Percentiles rank a stretch among this genome's conserved stretches.
Conservation (phyloP, 148 eudicot species). For the Chenopodium album region DNA sequence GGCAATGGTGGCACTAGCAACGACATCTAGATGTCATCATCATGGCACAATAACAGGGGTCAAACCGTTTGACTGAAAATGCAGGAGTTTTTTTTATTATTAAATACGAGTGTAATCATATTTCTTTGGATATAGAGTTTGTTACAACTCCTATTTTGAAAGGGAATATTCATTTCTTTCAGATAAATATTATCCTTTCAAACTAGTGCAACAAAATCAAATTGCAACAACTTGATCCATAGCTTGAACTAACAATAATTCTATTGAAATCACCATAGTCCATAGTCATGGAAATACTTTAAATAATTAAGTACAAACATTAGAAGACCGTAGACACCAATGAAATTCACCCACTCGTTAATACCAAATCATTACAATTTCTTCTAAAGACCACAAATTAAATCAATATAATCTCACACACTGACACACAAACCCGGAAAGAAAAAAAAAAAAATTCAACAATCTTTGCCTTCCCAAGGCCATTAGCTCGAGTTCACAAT, state of each 20-base stretch:
- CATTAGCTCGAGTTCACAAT: not conserved
- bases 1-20: too few species aligned
- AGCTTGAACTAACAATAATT: not conserved
- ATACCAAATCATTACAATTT: not conserved
- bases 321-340: not conserved
- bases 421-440: not conserved
- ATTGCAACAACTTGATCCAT: not conserved
- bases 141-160: too few species aligned
- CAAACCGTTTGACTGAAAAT: too few species aligned
- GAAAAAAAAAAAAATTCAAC: too few species aligned
- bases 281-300: not conserved
- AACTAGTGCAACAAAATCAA: not conserved
- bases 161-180: too few species aligned
- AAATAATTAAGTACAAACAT: not conserved
- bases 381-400: too few species aligned
- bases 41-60: too few species aligned
- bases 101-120: too few species aligned
- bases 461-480: too few species aligned
- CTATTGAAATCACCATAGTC: not conserved
- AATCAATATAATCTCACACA: not conserved
- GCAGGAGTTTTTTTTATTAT: too few species aligned
- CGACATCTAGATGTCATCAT: too few species aligned
- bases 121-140: too few species aligned
- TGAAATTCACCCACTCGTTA: not conserved
- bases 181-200: not conserved